Conservation (phyloP, 768 basidiomycete genomes). For the Xerocomus potaroensis region DNA sequence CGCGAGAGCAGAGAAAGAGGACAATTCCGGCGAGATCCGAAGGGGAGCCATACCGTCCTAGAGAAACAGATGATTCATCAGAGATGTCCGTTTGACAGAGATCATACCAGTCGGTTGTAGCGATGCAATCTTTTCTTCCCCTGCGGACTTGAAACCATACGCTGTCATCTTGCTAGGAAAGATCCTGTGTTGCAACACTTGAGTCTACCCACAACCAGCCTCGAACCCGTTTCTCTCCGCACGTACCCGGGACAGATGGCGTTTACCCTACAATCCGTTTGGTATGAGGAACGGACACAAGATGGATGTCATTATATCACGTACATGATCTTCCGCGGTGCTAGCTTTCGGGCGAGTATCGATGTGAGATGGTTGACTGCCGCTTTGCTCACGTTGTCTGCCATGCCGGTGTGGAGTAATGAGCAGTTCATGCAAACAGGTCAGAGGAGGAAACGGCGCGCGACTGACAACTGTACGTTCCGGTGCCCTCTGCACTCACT, state of each 20-base stretch:
- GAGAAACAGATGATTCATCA: background rate
- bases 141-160: constrained; percentile 53
- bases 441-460: background rate
- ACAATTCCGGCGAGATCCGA: constrained; percentile 70
- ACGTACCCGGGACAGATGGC: constrained; percentile 77
- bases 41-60: constrained; percentile 63
- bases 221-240: no score
- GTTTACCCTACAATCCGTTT: constrained; percentile 57
- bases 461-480: constrained; percentile 75
- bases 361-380: constrained; percentile 82
- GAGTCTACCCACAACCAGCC: no score
- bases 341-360: constrained; percentile 63
- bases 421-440: no score
- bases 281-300: background rate
- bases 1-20: constrained; percentile 67
- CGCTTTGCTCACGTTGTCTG: constrained; percentile 83
- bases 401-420: background rate
- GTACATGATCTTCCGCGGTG: constrained; percentile 58
- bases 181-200: constrained; percentile 42
- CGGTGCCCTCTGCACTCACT: constrained; percentile 52
- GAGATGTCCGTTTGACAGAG: background rate
- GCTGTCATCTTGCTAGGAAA: constrained; percentile 88
- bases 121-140: constrained; percentile 48
- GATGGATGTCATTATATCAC: constrained; percentile 25
- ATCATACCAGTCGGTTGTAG: constrained; percentile 62